Evolutionary conservation across 495 filamentous ascomycete species (phyloP).

Genomic region (Thermochaetoides thermophila): DNA sequence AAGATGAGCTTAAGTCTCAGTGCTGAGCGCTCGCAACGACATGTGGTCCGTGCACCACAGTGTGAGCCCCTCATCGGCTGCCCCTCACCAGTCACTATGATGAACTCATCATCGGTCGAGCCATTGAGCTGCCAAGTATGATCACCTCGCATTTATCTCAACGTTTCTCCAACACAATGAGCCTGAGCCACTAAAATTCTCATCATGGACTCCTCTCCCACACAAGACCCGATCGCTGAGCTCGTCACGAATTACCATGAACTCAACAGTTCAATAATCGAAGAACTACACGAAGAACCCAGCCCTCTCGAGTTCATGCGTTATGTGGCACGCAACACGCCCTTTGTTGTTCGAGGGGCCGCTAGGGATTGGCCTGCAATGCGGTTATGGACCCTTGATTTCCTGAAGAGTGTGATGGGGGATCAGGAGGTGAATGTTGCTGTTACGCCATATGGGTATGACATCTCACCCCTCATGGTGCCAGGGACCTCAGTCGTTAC

Average conservation of each 20-base stretch:
- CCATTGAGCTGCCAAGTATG: no score
- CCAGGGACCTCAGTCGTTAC: no score
- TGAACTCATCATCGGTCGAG: no score
- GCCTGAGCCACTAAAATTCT: not conserved
- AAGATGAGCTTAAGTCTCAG: no score
- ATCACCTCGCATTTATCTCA: no score
- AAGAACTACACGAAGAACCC: constrained; percentile 44
- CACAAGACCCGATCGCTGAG: constrained; percentile 29
- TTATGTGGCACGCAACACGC: constrained; percentile 49
- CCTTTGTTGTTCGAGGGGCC: constrained; percentile 50
- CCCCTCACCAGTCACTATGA: no score
- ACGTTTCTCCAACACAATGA: not conserved
- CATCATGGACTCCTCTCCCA: constrained; percentile 4
- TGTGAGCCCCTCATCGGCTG: no score
- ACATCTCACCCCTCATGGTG: no score
- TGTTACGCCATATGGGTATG: constrained; percentile 51
- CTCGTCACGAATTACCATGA: constrained; percentile 52
- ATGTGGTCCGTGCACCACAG: no score
- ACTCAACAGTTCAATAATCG: constrained; percentile 42
- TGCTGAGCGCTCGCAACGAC: no score
- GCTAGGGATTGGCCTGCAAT: constrained; percentile 43
- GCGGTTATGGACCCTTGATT: constrained; percentile 41
- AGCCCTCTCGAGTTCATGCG: constrained; percentile 61
- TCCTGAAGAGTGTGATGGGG: constrained; percentile 37
- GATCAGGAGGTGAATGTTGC: constrained; percentile 48